Percentiles rank a stretch among this genome's conserved stretches.
Evolutionary conservation across 1,284 basidiomycete species (phyloP).

Genomic region (Amylostereum areolatum): DNA sequence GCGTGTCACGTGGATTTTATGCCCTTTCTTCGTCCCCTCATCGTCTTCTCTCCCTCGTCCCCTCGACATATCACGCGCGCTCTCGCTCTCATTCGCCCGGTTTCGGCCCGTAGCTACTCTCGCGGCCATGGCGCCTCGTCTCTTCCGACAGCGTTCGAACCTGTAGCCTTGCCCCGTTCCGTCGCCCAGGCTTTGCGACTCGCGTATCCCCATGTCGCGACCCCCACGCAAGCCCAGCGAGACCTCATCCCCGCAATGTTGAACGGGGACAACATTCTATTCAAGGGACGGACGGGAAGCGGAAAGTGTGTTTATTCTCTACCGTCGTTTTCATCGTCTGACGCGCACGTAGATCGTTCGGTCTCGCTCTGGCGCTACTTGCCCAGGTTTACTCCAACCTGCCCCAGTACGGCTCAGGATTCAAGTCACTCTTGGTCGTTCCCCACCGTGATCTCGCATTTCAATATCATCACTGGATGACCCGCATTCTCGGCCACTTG

Average conservation of each 20-base stretch:
- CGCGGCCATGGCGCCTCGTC: not conserved
- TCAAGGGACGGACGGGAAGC: constrained; percentile 66
- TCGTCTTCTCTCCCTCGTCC: not conserved
- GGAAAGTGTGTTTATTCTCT: constrained; percentile 57
- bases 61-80: not conserved
- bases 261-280: constrained; percentile 49
- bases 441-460: constrained; percentile 71
- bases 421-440: constrained; percentile 52
- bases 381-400: constrained; percentile 37
- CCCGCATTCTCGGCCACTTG: constrained; percentile 35
- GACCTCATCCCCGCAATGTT: constrained; percentile 59
- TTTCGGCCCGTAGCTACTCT: not conserved
- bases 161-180: constrained; percentile 42
- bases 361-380: constrained; percentile 56
- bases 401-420: constrained; percentile 25
- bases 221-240: constrained; percentile 54
- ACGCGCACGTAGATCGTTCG: constrained; percentile 56
- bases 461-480: constrained; percentile 65
- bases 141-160: constrained; percentile 33
- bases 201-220: constrained; percentile 58
- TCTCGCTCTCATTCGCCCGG: not conserved
- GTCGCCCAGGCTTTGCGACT: constrained; percentile 40
- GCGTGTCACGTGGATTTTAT: too few relatives aligned
- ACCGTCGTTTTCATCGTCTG: not conserved
- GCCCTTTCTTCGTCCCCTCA: not conserved